Base-by-base conservation (phyloP, 2,329 filamentous ascomycete genomes). In the Thielaviopsis punctulata region DNA sequence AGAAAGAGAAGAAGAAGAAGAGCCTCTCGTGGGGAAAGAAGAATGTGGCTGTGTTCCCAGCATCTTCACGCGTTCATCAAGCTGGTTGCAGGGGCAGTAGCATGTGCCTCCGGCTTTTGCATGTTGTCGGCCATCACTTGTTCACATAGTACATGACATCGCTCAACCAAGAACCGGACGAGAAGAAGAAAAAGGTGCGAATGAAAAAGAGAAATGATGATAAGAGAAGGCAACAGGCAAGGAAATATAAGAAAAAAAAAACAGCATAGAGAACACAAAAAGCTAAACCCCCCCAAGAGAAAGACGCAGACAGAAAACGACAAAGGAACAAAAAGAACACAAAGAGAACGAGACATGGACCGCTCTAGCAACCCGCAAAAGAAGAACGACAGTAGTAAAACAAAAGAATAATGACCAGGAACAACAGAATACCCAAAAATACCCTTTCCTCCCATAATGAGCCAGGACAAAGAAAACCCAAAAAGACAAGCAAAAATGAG, bases 151-250 rank as follows among this genome's bases (percentile, higher is more conserved):
- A n/a, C n/a, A n/a, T n/a, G n/a, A n/a, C n/a, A n/a, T n/a, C n/a
- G n/a, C n/a, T n/a, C n/a, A n/a, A n/a, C n/a, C n/a, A n/a, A n/a
- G n/a, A n/a, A n/a, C n/a, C n/a, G n/a, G n/a, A n/a, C n/a, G n/a
- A n/a, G n/a, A n/a, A n/a, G n/a, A n/a, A n/a, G n/a, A n/a, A n/a
- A n/a, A n/a, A n/a, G n/a, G n/a, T n/a, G n/a, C n/a, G n/a, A n/a
- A n/a, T n/a, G 18, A 54, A 50, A 45, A 45, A 45, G 46, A 56
- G 53, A 44, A 27, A 53, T 15, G 56, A 36, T 49, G 51, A 53
- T 52, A 56, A 51, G 30, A 18, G 25, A 9, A n/a, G n/a, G 52
- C 39, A 18, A 24, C 19, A 21, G 21, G 55, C 25, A 30, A n/a
- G 48, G 43, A 49, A 41, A n/a, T n/a, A n/a, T n/a, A n/a, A n/a